Conservation (phyloP, 129 eudicot genomes). For the Chrysanthemum lavandulifolium region DNA sequence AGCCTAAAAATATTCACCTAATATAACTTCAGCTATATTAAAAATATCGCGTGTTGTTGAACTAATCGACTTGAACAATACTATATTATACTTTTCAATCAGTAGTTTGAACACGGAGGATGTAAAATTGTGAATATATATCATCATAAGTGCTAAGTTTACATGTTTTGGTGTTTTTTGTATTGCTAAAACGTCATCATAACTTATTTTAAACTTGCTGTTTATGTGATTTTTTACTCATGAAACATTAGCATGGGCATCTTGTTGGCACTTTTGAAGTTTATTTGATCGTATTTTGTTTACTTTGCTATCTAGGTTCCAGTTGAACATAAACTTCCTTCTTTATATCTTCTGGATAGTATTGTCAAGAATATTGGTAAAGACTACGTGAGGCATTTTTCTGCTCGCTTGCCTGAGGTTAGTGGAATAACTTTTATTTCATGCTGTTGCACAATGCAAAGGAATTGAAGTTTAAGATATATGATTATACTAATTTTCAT, state of each 20-base stretch:
- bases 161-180: not conserved
- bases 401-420: slow-evolving; percentile 87
- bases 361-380: slow-evolving; percentile 93
- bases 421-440: slow-evolving; percentile 16
- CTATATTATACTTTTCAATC: not conserved
- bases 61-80: not conserved
- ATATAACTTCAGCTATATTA: not conserved
- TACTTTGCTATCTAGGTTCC: slow-evolving; percentile 57
- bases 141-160: slow-evolving; percentile 4
- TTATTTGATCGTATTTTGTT: slow-evolving; percentile 18
- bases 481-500: not conserved
- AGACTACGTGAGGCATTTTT: slow-evolving; percentile 72
- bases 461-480: not conserved
- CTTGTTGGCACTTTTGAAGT: not conserved
- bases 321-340: slow-evolving; percentile 84
- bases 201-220: slow-evolving; percentile 5
- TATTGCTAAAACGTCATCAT: slow-evolving; percentile 2
- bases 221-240: not conserved
- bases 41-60: not conserved
- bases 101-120: slow-evolving; percentile 6
- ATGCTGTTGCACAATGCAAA: not conserved
- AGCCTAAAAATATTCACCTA: not conserved
- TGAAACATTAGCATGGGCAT: not conserved
- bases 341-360: slow-evolving; percentile 92
- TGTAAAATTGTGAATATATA: not conserved